These are phyloP conservation scores for Phytopythium sindhum DNA, from an alignment of 352 stramenopile genomes.

Conservation along the genomic window DNA sequence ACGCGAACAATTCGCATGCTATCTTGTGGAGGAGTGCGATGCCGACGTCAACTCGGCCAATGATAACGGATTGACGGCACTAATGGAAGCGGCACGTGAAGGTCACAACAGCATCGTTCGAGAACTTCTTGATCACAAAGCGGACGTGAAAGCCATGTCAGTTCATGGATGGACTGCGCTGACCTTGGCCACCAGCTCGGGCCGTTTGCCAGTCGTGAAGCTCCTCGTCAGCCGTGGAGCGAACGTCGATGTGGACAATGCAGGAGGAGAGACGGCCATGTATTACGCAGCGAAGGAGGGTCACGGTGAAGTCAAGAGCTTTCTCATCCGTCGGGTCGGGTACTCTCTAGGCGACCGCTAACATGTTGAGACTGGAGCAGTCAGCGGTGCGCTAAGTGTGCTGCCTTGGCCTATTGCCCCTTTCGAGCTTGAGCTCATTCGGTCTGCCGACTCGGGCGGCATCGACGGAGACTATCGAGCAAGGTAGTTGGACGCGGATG, in stretches of 20 bases:
- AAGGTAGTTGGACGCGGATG: constrained; percentile 15
- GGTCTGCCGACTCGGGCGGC: too few relatives aligned
- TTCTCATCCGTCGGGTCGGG: background rate
- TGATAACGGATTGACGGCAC: background rate
- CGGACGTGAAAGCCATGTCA: background rate
- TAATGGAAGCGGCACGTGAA: background rate
- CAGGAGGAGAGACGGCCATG: background rate
- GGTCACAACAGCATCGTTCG: background rate
- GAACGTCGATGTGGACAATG: background rate
- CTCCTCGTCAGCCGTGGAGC: background rate
- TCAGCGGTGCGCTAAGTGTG: background rate
- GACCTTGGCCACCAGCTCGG: background rate
- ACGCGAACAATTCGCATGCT: background rate
- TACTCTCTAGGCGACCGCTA: background rate
- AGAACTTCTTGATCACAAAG: background rate
- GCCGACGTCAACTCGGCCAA: background rate
- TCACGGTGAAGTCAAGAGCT: background rate
- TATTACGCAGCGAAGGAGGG: background rate
- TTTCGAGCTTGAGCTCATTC: constrained; percentile 1
- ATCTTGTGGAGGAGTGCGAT: background rate
- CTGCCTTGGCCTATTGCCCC: background rate
- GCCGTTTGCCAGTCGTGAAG: background rate
- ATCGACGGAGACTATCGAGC: constrained; percentile 8
- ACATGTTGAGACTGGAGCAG: background rate
- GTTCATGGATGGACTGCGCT: background rate